Evolutionary conservation across 2,329 filamentous ascomycete genomes (phyloP).

Genomic region (Xylaria multiplex): DNA sequence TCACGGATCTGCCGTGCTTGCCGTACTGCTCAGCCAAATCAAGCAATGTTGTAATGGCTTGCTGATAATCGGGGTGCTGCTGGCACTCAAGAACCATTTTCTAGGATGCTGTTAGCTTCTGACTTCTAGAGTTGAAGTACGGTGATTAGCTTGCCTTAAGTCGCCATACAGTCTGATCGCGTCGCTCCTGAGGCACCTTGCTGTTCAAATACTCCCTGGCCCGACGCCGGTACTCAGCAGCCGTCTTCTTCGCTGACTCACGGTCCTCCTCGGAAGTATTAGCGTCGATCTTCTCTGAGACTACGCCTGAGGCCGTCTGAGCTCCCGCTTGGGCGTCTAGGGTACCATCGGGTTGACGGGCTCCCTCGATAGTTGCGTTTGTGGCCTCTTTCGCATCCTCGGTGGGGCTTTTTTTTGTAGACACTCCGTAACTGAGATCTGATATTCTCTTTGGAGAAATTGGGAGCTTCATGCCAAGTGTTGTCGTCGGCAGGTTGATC

Average conservation of each 20-base stretch:
- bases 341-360: conserved; percentile 45
- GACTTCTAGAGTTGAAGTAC: conserved; percentile 71
- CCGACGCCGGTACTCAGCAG: conserved; percentile 52
- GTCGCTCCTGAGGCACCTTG: conserved; percentile 92
- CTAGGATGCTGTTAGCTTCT: conserved; percentile 54
- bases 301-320: conserved; percentile 42
- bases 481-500: conserved; percentile 90
- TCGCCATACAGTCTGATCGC: conserved; percentile 90
- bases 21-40: conserved; percentile 86
- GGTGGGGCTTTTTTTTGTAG: conserved; percentile 64
- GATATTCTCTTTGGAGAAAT: conserved; percentile 75
- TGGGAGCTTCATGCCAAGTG: conserved; percentile 89
- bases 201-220: conserved; percentile 79
- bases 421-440: conserved; percentile 74
- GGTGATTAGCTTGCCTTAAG: conserved; percentile 64
- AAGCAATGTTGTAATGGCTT: conserved; percentile 89
- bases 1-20: conserved; percentile 74
- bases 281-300: conserved; percentile 67
- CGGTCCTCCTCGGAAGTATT: conserved; percentile 71
- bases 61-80: conserved; percentile 90
- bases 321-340: conserved; percentile 44
- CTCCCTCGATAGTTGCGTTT: conserved; percentile 58
- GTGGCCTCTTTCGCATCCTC: conserved; percentile 71
- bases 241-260: conserved; percentile 47
- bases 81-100: conserved; percentile 99